Evolutionary conservation across 345 rosid species (phyloP).

Genomic region (Aurinia saxatilis): DNA sequence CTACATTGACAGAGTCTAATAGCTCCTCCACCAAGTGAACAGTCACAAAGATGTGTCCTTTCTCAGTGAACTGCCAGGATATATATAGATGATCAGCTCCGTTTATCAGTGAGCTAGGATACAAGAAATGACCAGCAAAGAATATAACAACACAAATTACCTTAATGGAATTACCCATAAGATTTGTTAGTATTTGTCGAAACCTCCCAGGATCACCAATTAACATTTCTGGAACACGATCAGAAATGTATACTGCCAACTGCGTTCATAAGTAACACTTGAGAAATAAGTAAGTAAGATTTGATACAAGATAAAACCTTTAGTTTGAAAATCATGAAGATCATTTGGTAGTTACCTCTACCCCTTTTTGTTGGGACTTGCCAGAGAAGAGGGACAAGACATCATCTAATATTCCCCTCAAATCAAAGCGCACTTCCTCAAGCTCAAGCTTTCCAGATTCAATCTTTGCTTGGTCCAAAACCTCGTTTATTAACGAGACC

Average conservation of each 20-base stretch:
- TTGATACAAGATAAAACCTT: neutral
- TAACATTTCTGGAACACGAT: conserved; percentile 69
- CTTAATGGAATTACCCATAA: conserved; percentile 94
- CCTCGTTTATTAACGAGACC: conserved; percentile 84
- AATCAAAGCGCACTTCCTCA: conserved; percentile 76
- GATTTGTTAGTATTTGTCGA: conserved; percentile 89
- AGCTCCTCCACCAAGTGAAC: conserved; percentile 86
- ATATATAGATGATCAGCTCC: conserved; percentile 3
- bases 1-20: conserved; percentile 40
- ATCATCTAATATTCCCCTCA: conserved; percentile 76
- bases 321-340: conserved; percentile 9
- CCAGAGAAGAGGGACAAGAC: conserved; percentile 92
- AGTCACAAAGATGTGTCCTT: conserved; percentile 79
- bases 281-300: neutral
- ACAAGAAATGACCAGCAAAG: neutral
- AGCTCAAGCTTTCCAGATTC: conserved; percentile 97
- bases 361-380: conserved; percentile 77
- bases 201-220: conserved; percentile 95
- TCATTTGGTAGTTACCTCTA: conserved; percentile 56
- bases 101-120: neutral
- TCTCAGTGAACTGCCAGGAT: conserved; percentile 71
- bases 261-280: conserved; percentile 24
- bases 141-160: conserved; percentile 24
- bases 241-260: conserved; percentile 89
- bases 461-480: conserved; percentile 90